Conservation (phyloP, 352 stramenopile genomes). For the Aphanomyces astaci region DNA sequence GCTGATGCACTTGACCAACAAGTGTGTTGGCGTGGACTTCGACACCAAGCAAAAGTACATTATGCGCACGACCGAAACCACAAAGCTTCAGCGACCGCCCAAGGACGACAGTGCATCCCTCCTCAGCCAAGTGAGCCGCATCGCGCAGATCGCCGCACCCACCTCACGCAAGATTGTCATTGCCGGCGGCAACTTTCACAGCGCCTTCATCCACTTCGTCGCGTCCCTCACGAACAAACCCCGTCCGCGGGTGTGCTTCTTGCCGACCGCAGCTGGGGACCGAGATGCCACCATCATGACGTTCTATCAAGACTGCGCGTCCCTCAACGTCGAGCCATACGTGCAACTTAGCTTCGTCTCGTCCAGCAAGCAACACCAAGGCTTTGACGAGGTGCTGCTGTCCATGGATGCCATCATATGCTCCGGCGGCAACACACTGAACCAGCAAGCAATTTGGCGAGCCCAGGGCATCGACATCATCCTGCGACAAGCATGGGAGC, state of each 20-base stretch:
- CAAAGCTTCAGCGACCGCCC: not conserved
- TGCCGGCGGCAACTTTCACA: slow-evolving; percentile 13
- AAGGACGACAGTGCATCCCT: not conserved
- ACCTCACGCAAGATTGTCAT: slow-evolving; percentile 18
- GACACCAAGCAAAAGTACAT: slow-evolving; percentile 17
- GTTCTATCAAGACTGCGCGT: slow-evolving; percentile 20
- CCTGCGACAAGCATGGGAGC: slow-evolving; percentile 18
- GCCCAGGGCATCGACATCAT: slow-evolving; percentile 20
- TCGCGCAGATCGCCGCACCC: not conserved
- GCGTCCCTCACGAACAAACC: slow-evolving; percentile 18
- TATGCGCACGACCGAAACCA: not conserved
- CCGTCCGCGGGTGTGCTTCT: slow-evolving; percentile 14
- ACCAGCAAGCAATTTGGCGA: slow-evolving; percentile 22
- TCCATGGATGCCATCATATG: slow-evolving; percentile 23
- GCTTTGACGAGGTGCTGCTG: slow-evolving; percentile 18
- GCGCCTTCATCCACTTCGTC: slow-evolving; percentile 9
- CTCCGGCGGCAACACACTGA: slow-evolving; percentile 19
- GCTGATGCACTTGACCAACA: slow-evolving; percentile 14
- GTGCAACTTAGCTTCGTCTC: slow-evolving; percentile 20
- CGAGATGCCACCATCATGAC: not conserved
- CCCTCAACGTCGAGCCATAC: slow-evolving; percentile 17
- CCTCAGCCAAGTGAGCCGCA: not conserved
- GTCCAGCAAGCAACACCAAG: not conserved
- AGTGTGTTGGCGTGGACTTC: slow-evolving; percentile 17
- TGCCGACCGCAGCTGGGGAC: slow-evolving; percentile 12